phyloP scores from a whole-genome alignment of 192 early-diverging fungal genomes.

The Gonapodya prolifera region DNA sequence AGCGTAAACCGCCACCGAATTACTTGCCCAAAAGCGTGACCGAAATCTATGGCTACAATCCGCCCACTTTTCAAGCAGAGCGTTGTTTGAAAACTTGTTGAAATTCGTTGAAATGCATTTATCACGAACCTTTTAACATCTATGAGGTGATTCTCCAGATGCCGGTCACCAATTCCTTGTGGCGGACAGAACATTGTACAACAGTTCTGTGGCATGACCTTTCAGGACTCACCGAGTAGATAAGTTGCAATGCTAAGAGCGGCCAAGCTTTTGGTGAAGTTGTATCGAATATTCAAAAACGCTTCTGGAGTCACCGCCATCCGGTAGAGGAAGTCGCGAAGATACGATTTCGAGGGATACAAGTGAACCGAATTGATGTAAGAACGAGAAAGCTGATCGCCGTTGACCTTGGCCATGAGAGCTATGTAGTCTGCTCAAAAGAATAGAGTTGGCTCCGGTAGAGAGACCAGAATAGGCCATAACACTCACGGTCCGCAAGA shows the following conservation, averaged over 20 bases:
- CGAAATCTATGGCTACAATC: slow-evolving; percentile 68
- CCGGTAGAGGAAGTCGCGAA: slow-evolving; percentile 38
- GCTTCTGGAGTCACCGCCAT: slow-evolving; percentile 58
- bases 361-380: slow-evolving; percentile 24
- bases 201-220: background rate
- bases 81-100: slow-evolving; percentile 6
- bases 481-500: slow-evolving; percentile 30
- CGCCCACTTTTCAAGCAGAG: too few species aligned
- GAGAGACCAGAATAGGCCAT: background rate
- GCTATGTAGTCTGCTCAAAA: slow-evolving; percentile 35
- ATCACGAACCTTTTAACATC: slow-evolving; percentile 35
- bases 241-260: slow-evolving; percentile 60
- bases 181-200: background rate
- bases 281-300: slow-evolving; percentile 48
- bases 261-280: slow-evolving; percentile 57
- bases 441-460: slow-evolving; percentile 1
- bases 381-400: slow-evolving; percentile 34
- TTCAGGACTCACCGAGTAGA: slow-evolving; percentile 33
- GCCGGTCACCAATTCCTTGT: slow-evolving; percentile 63
- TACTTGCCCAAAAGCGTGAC: slow-evolving; percentile 59
- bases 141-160: slow-evolving; percentile 64
- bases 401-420: slow-evolving; percentile 30
- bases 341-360: slow-evolving; percentile 24
- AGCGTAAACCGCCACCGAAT: slow-evolving; percentile 4
- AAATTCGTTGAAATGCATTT: background rate